Percentiles rank a stretch among this genome's conserved stretches.
phyloP scores from a whole-genome alignment of 2,329 filamentous ascomycete genomes.

The Graphium sp. region DNA sequence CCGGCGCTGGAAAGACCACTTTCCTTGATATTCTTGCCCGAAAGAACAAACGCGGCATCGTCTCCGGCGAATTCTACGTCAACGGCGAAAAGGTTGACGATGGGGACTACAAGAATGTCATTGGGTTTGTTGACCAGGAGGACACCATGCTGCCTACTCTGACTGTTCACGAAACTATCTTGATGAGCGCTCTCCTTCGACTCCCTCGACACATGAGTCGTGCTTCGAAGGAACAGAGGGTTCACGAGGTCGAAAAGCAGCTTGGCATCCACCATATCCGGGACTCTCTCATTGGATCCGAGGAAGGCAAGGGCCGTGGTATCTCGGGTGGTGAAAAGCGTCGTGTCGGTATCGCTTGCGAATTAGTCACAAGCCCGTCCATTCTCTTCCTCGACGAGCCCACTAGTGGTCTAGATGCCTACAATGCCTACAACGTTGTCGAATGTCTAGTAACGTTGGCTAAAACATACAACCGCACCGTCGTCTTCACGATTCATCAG shows the following conservation, averaged over 20 bases:
- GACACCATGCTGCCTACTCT: conserved; percentile 92
- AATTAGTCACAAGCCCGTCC: conserved; percentile 90
- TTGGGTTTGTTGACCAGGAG: conserved; percentile 96
- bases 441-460: conserved; percentile 90
- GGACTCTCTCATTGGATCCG: conserved; percentile 88
- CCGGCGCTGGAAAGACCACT: conserved; percentile 91
- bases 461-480: conserved; percentile 91
- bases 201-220: conserved; percentile 85
- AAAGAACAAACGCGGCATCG: conserved; percentile 83
- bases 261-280: conserved; percentile 89
- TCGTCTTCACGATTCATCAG: conserved; percentile 97
- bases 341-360: conserved; percentile 90
- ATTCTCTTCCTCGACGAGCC: conserved; percentile 96
- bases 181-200: conserved; percentile 81
- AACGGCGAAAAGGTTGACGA: conserved; percentile 85
- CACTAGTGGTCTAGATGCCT: conserved; percentile 89
- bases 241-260: conserved; percentile 87
- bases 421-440: conserved; percentile 95
- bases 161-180: conserved; percentile 93
- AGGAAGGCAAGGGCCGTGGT: conserved; percentile 83
- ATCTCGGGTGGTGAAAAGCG: conserved; percentile 96
- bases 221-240: conserved; percentile 75
- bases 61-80: conserved; percentile 71
- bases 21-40: conserved; percentile 91
- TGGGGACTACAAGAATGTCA: conserved; percentile 73